A percentile compares a stretch with the other conserved stretches of the same genome.
Evolutionary conservation across 1,284 basidiomycete genomes (phyloP).

Genomic region (Cerrena zonata): DNA sequence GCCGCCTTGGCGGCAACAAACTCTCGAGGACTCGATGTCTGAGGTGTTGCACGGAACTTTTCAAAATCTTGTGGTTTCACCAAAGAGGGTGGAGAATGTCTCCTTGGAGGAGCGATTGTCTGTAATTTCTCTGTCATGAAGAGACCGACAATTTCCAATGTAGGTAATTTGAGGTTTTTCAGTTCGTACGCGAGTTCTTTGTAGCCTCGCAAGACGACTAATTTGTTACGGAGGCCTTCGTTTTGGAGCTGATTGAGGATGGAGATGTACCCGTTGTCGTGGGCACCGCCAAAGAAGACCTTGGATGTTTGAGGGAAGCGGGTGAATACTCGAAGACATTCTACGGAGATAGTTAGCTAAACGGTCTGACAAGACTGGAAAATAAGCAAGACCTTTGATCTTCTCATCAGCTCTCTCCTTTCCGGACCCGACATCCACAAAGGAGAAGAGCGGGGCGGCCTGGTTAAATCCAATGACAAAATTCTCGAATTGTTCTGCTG

Average conservation of each 20-base stretch:
- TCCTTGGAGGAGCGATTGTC: constrained; percentile 5
- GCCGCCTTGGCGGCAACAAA: neutral
- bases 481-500: constrained; percentile 35
- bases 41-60: constrained; percentile 13
- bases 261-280: constrained; percentile 52
- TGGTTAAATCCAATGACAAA: constrained; percentile 46
- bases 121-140: constrained; percentile 43
- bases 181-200: constrained; percentile 41
- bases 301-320: constrained; percentile 40
- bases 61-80: constrained; percentile 23
- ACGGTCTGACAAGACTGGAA: neutral
- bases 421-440: constrained; percentile 50
- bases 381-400: constrained; percentile 37
- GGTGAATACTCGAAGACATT: constrained; percentile 40
- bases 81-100: neutral
- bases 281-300: constrained; percentile 44
- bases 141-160: constrained; percentile 40
- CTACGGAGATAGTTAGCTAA: constrained; percentile 18
- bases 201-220: constrained; percentile 49
- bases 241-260: constrained; percentile 44
- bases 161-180: constrained; percentile 35
- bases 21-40: neutral
- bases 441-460: constrained; percentile 40
- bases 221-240: constrained; percentile 43
- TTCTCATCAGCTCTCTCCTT: constrained; percentile 56